Evolutionary conservation across 2,329 filamentous ascomycete genomes (phyloP).

Genomic region (Aureobasidium namibiae): DNA sequence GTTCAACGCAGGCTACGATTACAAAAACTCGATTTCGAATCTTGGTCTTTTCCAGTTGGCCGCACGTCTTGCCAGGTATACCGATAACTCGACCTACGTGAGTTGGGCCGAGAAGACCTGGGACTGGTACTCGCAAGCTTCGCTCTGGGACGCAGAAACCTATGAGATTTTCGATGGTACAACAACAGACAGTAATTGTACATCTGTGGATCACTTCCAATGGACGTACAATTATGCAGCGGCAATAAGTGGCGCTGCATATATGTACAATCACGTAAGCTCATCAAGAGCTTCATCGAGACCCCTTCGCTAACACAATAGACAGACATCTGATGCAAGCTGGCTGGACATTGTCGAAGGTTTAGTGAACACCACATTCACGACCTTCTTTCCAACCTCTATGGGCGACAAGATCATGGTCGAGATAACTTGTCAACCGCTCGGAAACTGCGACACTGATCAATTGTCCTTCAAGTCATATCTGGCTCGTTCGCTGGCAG

Average conservation of each 20-base stretch:
- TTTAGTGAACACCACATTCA: slow-evolving; percentile 9
- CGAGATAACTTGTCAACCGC: slow-evolving; percentile 59
- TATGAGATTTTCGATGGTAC: slow-evolving; percentile 37
- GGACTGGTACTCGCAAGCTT: slow-evolving; percentile 34
- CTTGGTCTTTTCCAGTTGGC: slow-evolving; percentile 76
- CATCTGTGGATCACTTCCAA: slow-evolving; percentile 35
- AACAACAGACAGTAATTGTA: slow-evolving; percentile 37
- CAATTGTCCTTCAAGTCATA: slow-evolving; percentile 67
- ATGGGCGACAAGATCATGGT: slow-evolving; percentile 49
- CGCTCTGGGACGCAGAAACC: slow-evolving; percentile 42
- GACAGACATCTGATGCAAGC: not conserved
- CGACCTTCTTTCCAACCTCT: slow-evolving; percentile 43
- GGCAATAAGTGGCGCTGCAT: slow-evolving; percentile 46
- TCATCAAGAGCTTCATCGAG: too few species aligned
- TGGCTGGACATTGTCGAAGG: slow-evolving; percentile 2
- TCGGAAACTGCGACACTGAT: slow-evolving; percentile 56
- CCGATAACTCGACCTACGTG: slow-evolving; percentile 45
- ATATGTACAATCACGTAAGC: slow-evolving; percentile 43
- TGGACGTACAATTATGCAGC: slow-evolving; percentile 45
- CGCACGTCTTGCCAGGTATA: slow-evolving; percentile 39
- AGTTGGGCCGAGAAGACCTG: slow-evolving; percentile 49
- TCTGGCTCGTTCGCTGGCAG: slow-evolving; percentile 44
- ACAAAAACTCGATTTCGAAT: slow-evolving; percentile 77
- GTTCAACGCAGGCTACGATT: slow-evolving; percentile 68
- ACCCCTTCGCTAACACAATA: not conserved